Conservation (phyloP, 805 yeast genomes). For the Pichia ethanolica region DNA sequence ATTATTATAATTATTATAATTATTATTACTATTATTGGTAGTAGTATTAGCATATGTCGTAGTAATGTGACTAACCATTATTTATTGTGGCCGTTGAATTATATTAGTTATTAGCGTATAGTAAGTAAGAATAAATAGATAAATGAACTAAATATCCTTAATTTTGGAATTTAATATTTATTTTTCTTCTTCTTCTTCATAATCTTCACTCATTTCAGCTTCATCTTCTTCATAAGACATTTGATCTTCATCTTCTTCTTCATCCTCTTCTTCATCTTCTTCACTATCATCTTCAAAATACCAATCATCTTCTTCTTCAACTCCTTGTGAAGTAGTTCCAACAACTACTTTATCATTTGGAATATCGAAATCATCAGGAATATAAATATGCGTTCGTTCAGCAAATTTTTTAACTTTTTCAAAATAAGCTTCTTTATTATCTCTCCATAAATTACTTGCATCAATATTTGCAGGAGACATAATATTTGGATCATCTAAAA, state of each 20-base stretch:
- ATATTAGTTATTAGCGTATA: no score
- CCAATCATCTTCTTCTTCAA: conserved; percentile 40
- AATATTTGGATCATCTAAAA: conserved; percentile 89
- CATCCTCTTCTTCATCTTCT: conserved; percentile 35
- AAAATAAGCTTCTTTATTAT: conserved; percentile 68
- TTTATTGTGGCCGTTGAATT: no score
- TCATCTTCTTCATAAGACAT: conserved; percentile 34
- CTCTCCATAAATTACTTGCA: conserved; percentile 87
- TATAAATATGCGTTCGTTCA: conserved; percentile 72
- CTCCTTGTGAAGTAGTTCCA: conserved; percentile 24
- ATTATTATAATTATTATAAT: no score
- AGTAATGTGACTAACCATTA: no score
- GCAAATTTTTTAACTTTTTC: conserved; percentile 75
- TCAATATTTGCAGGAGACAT: conserved; percentile 94
- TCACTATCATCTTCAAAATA: conserved; percentile 58
- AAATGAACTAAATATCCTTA: no score
- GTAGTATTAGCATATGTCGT: no score
- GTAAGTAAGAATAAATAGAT: no score
- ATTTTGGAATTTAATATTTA: neutral
- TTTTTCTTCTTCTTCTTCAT: conserved; percentile 29
- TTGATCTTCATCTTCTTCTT: conserved; percentile 39
- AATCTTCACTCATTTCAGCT: conserved; percentile 4
- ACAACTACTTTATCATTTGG: conserved; percentile 33
- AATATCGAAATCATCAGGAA: conserved; percentile 79
- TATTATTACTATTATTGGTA: no score